Evolutionary conservation across 768 basidiomycete species (phyloP), one percentile per base, ranked within the genome.

Genomic region (Lactifluus hygrophoroides): DNA sequence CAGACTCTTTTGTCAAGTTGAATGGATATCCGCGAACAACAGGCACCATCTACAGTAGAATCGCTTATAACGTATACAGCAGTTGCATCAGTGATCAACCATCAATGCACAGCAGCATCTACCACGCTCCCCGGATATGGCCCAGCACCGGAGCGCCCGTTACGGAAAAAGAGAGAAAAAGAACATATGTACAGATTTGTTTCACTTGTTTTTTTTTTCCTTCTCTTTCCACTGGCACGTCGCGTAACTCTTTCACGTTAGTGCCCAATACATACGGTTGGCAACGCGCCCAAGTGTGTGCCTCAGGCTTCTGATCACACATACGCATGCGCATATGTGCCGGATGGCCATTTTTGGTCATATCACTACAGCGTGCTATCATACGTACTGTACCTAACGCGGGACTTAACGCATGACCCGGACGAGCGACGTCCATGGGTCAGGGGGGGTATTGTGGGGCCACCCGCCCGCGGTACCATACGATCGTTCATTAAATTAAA

Each of bases 401-500:
- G n/a, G 28, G n/a, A 47, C 46, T 16, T 3, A 5, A 32, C 43
- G 32, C 32, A 54, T 38, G 54, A 37, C 32, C 23, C 23, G 5
- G 25, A 27, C 25, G 30, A 17, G n/a, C 25, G 10, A 54, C n/a
- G 16, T 38, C 45, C 44, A 46, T 34, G 44, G 44, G 23, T 14
- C n/a, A 49, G 47, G 28, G 11, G 21, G 5, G 43, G 43, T 28
- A 38, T 16, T 19, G 32, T 54, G 6, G 38, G 17, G 54, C 54
- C 44, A 37, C n/a, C 44, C 54, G 44, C 54, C 34, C 35, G 43
- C 37, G 17, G 30, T 28, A 21, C 23, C 57, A 46, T 47, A 21
- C 44, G 54, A 47, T 25, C 37, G 9, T 47, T 34, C 2, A 23
- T 17, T 57, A 21, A 34, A 58, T 54, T 54, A 54, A 58, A 58